Evolutionary conservation across 345 rosid genomes (phyloP), one percentile per base, ranked within the genome.

Genomic region (Heritiera fomes): DNA sequence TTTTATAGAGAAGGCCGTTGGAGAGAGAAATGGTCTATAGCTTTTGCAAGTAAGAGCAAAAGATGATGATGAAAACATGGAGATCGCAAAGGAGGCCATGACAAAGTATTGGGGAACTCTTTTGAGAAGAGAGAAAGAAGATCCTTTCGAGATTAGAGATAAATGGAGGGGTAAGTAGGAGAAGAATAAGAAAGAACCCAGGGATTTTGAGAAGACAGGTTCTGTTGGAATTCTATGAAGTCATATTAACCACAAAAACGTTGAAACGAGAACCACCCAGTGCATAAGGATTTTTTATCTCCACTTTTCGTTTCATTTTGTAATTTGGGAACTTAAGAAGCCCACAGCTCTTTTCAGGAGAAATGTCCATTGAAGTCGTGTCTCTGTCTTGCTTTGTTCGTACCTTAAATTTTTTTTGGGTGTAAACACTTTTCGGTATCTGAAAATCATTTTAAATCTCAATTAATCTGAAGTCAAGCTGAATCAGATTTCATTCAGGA

Each of bases 61-160:
- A 28, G 84, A 65, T 30, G 86, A 80, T 60, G 85, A 63, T 20
- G 88, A 80, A 62, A 89, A 87, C 10, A 34, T 34, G 70, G 85
- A 81, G 75, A 85, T 82, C 53, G 87, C 82, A 79, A 89, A 80
- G 53, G 82, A 83, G 59, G 92, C 91, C 88, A 85, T 85, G 70
- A 56, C 55, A 69, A 32, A 4, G 41, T 41, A 30, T 53, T 30
- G 50, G 12, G 5, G 61, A 15, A 43, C n/a, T 38, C 40, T 67
- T 43, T 17, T 18, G 20, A 38, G 77, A 18, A 55, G 53, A 41
- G 1, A 20, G 50, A 56, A 41, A 56, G 0, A 50, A 56, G 28
- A 23, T 23, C 28, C 28, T 23, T 23, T 23, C 28, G 28, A 23
- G 28, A 23, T 23, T 23, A 23, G 28, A 23, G 28, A 23, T 23